Evolutionary conservation across 2,329 filamentous ascomycete species (phyloP), one percentile per base, ranked within the genome.

Genomic region (Beauveria medogensis): DNA sequence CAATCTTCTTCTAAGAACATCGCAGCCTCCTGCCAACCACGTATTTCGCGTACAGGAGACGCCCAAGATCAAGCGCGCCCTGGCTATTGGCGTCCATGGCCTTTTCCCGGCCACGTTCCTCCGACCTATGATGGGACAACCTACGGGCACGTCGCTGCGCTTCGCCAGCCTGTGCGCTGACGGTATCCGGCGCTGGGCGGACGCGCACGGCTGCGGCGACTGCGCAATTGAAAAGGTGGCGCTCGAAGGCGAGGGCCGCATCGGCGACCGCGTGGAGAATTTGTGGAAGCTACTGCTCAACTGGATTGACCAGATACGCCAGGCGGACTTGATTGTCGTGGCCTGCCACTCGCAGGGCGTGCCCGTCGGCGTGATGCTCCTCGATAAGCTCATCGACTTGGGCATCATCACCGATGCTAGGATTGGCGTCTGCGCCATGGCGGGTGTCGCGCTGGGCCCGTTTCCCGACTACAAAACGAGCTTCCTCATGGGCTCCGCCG

Each of bases 321-420:
- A 83, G 58, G 92, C 94, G 0, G 94, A 99, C 73, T 87, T 97
- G 63, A 87, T 99, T 47, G 74, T 99, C 44, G 78, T 99, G n/a
- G 91, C 91, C 3, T 96, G 92, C 63, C 94, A 99, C 72, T 96
- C 91, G 3, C 94, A 99, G 73, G 94, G 94, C 24, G 94, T 97
- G 0, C 94, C 94, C 0, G 94, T 99, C 0, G 88, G 90, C 6
- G 83, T 96, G 63, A 97, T 97, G 86, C 80, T 99, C 3, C 81
- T 97, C 5, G 91, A 92, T 5, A 97, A 96, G 73, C 80, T 99
- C 47, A 92, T 99, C 59, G 89, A 94, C 58, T 86, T 97, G 62
- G 92, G 92, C 2, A 90, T 94, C 65, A 82, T 97, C 34, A 87
- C 85, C 16, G 82, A 83, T 46, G 83, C 89, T 6, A 87, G 86